phyloP scores from a whole-genome alignment of 225 moss, liverwort and hornwort genomes.

The Anthoceros angustus region DNA sequence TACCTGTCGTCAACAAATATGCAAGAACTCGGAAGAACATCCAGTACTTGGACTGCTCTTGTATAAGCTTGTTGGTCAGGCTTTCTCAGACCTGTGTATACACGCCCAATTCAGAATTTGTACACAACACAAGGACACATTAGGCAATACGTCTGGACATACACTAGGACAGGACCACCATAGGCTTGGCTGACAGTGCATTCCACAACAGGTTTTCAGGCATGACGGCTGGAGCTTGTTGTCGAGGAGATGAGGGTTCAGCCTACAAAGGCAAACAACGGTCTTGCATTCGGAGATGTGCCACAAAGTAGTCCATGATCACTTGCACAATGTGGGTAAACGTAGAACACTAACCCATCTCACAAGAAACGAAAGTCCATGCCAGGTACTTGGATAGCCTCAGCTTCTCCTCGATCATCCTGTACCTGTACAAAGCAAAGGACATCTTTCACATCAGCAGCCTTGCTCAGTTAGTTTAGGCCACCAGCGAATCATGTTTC shows the following conservation, averaged over 20 bases:
- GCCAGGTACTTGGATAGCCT: slow-evolving; percentile 68
- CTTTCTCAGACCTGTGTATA: slow-evolving; percentile 65
- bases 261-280: too few relatives aligned
- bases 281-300: too few relatives aligned
- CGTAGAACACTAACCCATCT: slow-evolving; percentile 38
- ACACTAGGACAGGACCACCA: background rate
- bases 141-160: background rate
- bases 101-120: background rate
- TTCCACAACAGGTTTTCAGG: too few relatives aligned
- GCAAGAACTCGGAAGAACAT: slow-evolving; percentile 58
- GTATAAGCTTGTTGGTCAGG: slow-evolving; percentile 60
- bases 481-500: background rate
- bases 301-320: background rate
- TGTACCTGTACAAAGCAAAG: slow-evolving; percentile 30
- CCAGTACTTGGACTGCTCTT: slow-evolving; percentile 46
- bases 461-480: too few relatives aligned
- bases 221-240: too few relatives aligned
- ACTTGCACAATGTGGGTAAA: background rate
- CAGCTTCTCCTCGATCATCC: slow-evolving; percentile 83
- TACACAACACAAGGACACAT: background rate
- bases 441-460: slow-evolving; percentile 4
- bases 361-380: slow-evolving; percentile 94
- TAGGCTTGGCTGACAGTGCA: too few relatives aligned
- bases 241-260: too few relatives aligned
- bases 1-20: slow-evolving; percentile 93